These are phyloP conservation scores for Suhomyces terraborum DNA, from an alignment of 1,139 yeast species.

Conservation along the genomic window DNA sequence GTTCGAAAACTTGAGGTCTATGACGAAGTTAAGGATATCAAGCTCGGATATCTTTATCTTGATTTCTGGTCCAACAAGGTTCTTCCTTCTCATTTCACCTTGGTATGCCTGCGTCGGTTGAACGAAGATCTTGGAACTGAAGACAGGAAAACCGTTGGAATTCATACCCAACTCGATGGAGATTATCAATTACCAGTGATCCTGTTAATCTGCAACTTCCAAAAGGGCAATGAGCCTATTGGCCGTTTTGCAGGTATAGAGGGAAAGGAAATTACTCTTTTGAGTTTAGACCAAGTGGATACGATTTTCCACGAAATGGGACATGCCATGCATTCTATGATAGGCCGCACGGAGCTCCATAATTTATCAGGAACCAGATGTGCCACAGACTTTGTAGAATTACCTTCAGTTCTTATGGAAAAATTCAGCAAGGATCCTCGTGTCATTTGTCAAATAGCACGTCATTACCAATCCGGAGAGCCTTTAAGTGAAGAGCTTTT, in stretches of 20 bases:
- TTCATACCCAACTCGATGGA: slow-evolving; percentile 51
- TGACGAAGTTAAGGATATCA: slow-evolving; percentile 29
- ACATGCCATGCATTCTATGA: slow-evolving; percentile 97
- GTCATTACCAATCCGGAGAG: slow-evolving; percentile 70
- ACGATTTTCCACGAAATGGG: slow-evolving; percentile 99
- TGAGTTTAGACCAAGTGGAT: slow-evolving; percentile 80
- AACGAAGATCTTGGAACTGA: slow-evolving; percentile 36
- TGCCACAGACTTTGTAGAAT: slow-evolving; percentile 93
- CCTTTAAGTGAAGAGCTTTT: slow-evolving; percentile 56
- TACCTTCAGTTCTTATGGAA: slow-evolving; percentile 95
- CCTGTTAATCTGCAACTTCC: slow-evolving; percentile 84
- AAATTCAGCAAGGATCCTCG: slow-evolving; percentile 82
- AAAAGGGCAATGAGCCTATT: slow-evolving; percentile 31
- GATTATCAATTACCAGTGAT: slow-evolving; percentile 85
- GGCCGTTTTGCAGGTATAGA: slow-evolving; percentile 34
- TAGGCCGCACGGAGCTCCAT: slow-evolving; percentile 86
- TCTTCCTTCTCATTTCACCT: slow-evolving; percentile 91
- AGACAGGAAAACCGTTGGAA: slow-evolving; percentile 32
- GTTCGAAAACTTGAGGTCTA: slow-evolving; percentile 78
- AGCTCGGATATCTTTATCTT: slow-evolving; percentile 43
- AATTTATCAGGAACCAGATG: slow-evolving; percentile 95
- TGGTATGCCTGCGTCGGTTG: slow-evolving; percentile 80
- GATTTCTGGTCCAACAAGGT: slow-evolving; percentile 52
- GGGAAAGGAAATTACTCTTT: slow-evolving; percentile 40
- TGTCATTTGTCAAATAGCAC: slow-evolving; percentile 72